These are phyloP conservation scores for Serpula lacrymans DNA, from an alignment of 768 basidiomycete species.

Conservation along the genomic window DNA sequence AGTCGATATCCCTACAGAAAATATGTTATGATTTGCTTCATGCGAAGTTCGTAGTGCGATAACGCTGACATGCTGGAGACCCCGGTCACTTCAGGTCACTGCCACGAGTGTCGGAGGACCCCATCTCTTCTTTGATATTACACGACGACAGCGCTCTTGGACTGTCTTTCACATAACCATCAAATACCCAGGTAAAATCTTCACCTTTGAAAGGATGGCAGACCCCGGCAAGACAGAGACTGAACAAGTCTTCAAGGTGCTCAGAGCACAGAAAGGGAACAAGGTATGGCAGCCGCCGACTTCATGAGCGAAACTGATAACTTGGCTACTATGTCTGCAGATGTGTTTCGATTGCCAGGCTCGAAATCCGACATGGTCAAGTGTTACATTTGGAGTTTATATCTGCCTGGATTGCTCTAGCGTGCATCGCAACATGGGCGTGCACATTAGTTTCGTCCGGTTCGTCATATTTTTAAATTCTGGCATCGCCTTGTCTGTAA, in stretches of 20 bases:
- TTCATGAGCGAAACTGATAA: too few species aligned
- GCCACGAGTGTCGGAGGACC: too few species aligned
- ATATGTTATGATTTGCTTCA: too few species aligned
- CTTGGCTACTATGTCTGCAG: too few species aligned
- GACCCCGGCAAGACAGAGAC: conserved; percentile 86
- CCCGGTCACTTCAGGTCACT: too few species aligned
- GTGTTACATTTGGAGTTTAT: conserved; percentile 94
- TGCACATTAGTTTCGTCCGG: conserved; percentile 97
- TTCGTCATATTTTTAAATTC: conserved; percentile 35
- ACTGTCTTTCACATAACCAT: too few species aligned
- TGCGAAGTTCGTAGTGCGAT: too few species aligned
- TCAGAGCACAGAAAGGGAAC: conserved; percentile 85
- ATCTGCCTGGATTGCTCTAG: conserved; percentile 98
- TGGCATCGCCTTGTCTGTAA: conserved; percentile 2
- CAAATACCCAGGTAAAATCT: too few species aligned
- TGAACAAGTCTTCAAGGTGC: conserved; percentile 77
- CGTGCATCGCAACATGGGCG: conserved; percentile 93
- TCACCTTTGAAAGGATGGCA: conserved; percentile 43
- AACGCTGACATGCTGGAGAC: too few species aligned
- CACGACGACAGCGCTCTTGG: too few species aligned
- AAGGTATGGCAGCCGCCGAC: conserved; percentile 60
- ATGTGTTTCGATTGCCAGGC: conserved; percentile 96
- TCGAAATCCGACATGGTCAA: conserved; percentile 96
- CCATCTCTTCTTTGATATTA: too few species aligned
- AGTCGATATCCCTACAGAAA: too few species aligned